A percentile compares a stretch with the other conserved stretches of the same genome.
Evolutionary conservation across 2,329 filamentous ascomycete species (phyloP).

Genomic region (Sclerotinia spermophila): DNA sequence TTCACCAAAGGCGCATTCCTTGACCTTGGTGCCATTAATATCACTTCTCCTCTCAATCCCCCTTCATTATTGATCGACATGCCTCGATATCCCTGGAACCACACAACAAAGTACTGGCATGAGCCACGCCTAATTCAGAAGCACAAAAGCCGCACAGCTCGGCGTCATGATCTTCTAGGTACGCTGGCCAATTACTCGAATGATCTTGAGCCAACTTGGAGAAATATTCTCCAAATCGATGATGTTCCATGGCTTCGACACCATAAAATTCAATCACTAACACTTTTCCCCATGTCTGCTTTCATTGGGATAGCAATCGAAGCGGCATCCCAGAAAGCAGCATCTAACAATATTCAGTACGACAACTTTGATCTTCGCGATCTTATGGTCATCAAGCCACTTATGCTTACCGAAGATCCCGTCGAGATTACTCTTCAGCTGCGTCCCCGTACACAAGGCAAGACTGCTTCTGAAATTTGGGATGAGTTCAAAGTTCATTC

Average conservation of each 20-base stretch:
- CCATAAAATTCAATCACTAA: slow-evolving; percentile 45
- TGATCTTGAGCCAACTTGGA: slow-evolving; percentile 16
- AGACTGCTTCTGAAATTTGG: slow-evolving; percentile 19
- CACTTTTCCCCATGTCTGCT: slow-evolving; percentile 35
- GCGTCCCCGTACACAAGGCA: slow-evolving; percentile 43
- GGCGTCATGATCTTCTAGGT: slow-evolving; percentile 15
- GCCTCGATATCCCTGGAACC: slow-evolving; percentile 54
- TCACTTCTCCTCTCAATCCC: slow-evolving; percentile 36
- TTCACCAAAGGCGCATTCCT: slow-evolving; percentile 34
- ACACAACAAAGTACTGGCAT: slow-evolving; percentile 49
- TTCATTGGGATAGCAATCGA: slow-evolving; percentile 38
- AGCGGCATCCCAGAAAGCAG: slow-evolving; percentile 25
- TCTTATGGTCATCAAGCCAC: slow-evolving; percentile 12
- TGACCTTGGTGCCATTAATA: slow-evolving; percentile 48
- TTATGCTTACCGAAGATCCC: slow-evolving; percentile 36
- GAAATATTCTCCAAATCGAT: slow-evolving; percentile 13
- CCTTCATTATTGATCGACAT: slow-evolving; percentile 36
- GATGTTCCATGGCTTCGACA: slow-evolving; percentile 36
- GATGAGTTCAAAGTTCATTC: slow-evolving; percentile 19
- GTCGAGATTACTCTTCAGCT: slow-evolving; percentile 50
- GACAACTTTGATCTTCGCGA: slow-evolving; percentile 32
- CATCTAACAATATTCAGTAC: slow-evolving; percentile 36
- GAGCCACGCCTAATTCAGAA: slow-evolving; percentile 48
- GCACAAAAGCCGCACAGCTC: slow-evolving; percentile 27
- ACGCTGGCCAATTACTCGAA: slow-evolving; percentile 12